phyloP scores from a whole-genome alignment of 495 filamentous ascomycete species.

The Penicillium malachiteum region DNA sequence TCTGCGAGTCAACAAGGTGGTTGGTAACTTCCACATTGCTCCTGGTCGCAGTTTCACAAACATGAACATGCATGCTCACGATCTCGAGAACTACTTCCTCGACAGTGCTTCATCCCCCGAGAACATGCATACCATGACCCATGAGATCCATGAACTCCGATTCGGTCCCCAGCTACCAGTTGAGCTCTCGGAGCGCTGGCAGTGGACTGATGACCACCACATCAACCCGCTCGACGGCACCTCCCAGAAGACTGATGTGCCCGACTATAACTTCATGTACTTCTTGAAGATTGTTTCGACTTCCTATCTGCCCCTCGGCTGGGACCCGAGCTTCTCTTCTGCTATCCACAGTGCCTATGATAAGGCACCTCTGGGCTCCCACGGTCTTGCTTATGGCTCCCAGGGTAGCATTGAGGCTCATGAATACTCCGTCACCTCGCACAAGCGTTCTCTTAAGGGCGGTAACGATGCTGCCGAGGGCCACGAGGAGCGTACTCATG shows the following conservation, averaged over 20 bases:
- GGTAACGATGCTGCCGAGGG: slow-evolving; percentile 80
- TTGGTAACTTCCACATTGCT: slow-evolving; percentile 98
- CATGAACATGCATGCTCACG: slow-evolving; percentile 95
- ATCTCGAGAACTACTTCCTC: slow-evolving; percentile 89
- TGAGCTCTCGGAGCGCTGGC: slow-evolving; percentile 60
- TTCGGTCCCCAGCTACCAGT: slow-evolving; percentile 93
- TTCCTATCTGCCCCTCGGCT: slow-evolving; percentile 86
- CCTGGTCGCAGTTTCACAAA: slow-evolving; percentile 92
- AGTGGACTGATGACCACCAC: slow-evolving; percentile 90
- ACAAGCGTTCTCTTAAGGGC: slow-evolving; percentile 80
- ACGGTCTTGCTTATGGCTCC: slow-evolving; percentile 53
- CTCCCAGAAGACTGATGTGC: slow-evolving; percentile 72
- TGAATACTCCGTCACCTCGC: slow-evolving; percentile 95
- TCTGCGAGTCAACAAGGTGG: slow-evolving; percentile 93
- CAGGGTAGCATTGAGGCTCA: slow-evolving; percentile 92
- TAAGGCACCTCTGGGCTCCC: slow-evolving; percentile 59
- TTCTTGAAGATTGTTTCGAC: slow-evolving; percentile 98
- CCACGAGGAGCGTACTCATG: slow-evolving; percentile 87
- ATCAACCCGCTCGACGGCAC: slow-evolving; percentile 88
- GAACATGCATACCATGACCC: slow-evolving; percentile 79
- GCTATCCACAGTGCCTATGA: slow-evolving; percentile 51
- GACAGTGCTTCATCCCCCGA: slow-evolving; percentile 41
- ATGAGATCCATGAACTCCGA: slow-evolving; percentile 83
- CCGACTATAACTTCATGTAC: slow-evolving; percentile 96
- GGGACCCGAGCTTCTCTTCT: slow-evolving; percentile 55